Base-by-base conservation (phyloP, 768 basidiomycete genomes). In the Phallus indusiatus region DNA sequence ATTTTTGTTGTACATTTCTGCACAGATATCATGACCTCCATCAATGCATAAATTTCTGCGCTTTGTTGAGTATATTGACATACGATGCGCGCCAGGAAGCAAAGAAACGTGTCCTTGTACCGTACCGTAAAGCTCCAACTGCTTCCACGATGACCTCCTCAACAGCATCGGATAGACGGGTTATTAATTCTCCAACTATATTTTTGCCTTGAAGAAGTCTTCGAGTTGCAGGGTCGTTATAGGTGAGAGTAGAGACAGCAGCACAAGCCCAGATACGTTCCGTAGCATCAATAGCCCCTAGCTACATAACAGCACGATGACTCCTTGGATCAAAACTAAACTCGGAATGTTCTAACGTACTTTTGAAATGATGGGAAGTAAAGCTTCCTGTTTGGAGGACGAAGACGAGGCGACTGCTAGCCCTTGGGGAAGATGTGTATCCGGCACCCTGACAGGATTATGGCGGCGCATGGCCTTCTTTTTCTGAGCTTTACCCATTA, bases 221-320 rank as follows among this genome's bases (percentile, higher is more conserved):
- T 61, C 94, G 77, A 14, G 94, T 96, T 7, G 91, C 90, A 18
- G 94, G 88, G 70, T 97, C 94, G 64, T 95, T 95, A 69, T 94
- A 89, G 62, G 95, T 95, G 53, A 97, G 75, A 70, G 91, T 95
- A 11, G 90, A 93, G n/a, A 95, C 88, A 1, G 94, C 93, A 21
- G 94, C 92, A 69, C 94, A 95, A 3, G 94, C 92, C 94, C 92
- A 96, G 69, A 91, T 90, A 55, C 94, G 82, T 64, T 97, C 94
- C 1, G 79, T 73, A 8, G 80, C 77, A 64, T 95, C 91, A 5
- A 82, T 65, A 69, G 85, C 84, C 66, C 84, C 81, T 78, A 93
- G 84, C 89, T 91, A 21, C 63, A 51, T 28, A 52, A 60, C 16
- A 24, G 51, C 51, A 53, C 49, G 33, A 47, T 42, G n/a, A 42